Conservation (phyloP, 2,329 filamentous ascomycete species). For the Xylaria multiplex region DNA sequence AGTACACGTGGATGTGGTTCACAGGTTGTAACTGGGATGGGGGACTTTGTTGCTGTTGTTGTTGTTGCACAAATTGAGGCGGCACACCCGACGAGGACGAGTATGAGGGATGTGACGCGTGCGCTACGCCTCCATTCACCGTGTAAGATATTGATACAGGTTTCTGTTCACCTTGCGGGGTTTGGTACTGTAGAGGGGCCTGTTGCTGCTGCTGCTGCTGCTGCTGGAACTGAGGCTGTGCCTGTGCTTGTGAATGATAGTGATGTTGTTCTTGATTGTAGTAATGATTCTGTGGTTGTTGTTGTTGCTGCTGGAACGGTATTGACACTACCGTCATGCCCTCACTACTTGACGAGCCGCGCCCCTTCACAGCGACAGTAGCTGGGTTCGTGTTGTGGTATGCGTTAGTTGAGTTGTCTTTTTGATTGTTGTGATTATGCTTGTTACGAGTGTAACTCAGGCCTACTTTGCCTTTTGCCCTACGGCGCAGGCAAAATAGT, state of each 20-base stretch:
- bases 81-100: constrained; percentile 25
- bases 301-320: constrained; percentile 8
- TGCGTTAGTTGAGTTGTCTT: constrained; percentile 30
- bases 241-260: constrained; percentile 26
- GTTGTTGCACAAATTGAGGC: constrained; percentile 12
- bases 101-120: constrained; percentile 25
- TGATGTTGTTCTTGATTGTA: constrained; percentile 29
- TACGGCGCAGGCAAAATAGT: constrained; percentile 38
- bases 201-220: constrained; percentile 14
- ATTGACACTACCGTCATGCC: constrained; percentile 13
- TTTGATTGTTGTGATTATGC: constrained; percentile 35
- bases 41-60: constrained; percentile 16
- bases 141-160: constrained; percentile 31
- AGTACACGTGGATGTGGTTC: constrained; percentile 38
- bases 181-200: constrained; percentile 13
- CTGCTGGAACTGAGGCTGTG: constrained; percentile 15
- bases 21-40: constrained; percentile 31
- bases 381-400: constrained; percentile 28
- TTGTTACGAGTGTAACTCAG: constrained; percentile 39
- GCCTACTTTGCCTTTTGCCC: constrained; percentile 33
- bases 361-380: constrained; percentile 17
- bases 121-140: constrained; percentile 29
- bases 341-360: constrained; percentile 32
- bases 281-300: constrained; percentile 30
- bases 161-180: constrained; percentile 16